phyloP scores from a whole-genome alignment of 2,329 filamentous ascomycete species.

The Colletotrichum orbiculare region DNA sequence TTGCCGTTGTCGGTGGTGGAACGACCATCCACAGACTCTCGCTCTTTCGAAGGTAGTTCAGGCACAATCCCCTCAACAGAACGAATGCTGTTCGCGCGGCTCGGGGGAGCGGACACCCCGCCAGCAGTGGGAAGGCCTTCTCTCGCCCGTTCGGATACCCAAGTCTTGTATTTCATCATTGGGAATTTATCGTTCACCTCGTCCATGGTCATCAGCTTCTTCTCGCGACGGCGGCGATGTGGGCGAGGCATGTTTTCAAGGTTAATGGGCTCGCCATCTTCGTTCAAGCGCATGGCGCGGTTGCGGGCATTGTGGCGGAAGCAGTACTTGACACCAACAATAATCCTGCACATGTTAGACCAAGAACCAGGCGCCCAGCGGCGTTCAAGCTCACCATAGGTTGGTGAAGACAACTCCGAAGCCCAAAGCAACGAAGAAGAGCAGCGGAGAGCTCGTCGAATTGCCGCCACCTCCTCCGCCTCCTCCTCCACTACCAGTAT shows the following conservation, averaged over 20 bases:
- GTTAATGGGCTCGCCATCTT: constrained; percentile 89
- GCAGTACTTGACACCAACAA: constrained; percentile 99
- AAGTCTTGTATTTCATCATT: constrained; percentile 94
- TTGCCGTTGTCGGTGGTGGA: constrained; percentile 22
- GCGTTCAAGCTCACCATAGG: constrained; percentile 78
- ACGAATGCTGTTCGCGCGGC: constrained; percentile 78
- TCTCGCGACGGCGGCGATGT: constrained; percentile 89
- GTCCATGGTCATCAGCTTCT: constrained; percentile 99
- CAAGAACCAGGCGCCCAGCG: not conserved
- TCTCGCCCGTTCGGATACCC: constrained; percentile 85
- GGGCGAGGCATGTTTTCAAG: constrained; percentile 86
- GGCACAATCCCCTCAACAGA: constrained; percentile 68
- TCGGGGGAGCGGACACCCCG: constrained; percentile 81
- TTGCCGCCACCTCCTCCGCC: constrained; percentile 36
- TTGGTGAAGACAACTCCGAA: constrained; percentile 99
- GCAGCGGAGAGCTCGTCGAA: constrained; percentile 55
- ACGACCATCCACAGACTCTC: constrained; percentile 54
- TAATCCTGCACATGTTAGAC: constrained; percentile 77
- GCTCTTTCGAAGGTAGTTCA: constrained; percentile 50
- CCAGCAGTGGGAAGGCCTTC: constrained; percentile 87
- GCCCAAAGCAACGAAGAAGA: constrained; percentile 93
- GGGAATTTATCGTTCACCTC: constrained; percentile 98
- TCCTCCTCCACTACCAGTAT: constrained; percentile 8
- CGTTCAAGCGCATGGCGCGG: constrained; percentile 78
- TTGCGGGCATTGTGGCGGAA: constrained; percentile 98